Conservation (phyloP, 495 filamentous ascomycete species). For the Pyrenopolyporus hunteri region DNA sequence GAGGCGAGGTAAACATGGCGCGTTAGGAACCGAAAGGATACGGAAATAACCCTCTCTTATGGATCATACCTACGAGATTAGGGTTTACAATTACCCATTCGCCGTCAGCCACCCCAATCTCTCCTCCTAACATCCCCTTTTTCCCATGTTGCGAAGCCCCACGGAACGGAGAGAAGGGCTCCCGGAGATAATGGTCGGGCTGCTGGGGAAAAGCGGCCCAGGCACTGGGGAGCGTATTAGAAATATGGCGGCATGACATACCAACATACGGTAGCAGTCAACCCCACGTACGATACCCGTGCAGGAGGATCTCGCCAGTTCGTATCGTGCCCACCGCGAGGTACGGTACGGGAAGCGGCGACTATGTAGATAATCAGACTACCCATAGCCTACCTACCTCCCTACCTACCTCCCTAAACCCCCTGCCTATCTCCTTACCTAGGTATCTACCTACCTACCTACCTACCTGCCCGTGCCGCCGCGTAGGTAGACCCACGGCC, state of each 20-base stretch:
- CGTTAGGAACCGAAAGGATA: background rate
- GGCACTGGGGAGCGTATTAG: background rate
- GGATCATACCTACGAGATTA: background rate
- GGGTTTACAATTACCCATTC: background rate
- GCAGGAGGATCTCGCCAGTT: background rate
- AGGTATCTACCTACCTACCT: background rate
- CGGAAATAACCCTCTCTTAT: too few species aligned
- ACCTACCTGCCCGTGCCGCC: too few species aligned
- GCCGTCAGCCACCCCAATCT: background rate
- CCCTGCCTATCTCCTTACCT: background rate
- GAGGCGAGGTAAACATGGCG: background rate
- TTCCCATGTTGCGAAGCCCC: conserved; percentile 18
- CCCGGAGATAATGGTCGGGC: background rate
- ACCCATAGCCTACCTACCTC: background rate
- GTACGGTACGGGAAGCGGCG: background rate
- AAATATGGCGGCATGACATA: background rate
- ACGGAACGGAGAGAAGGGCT: conserved; percentile 13
- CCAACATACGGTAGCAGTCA: too few species aligned
- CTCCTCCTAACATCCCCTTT: background rate
- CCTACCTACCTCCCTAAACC: background rate
- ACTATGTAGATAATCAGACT: too few species aligned
- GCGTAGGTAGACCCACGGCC: background rate
- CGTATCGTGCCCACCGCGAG: background rate
- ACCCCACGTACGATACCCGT: too few species aligned
- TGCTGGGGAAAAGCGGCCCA: background rate